phyloP scores from a whole-genome alignment of 2,329 filamentous ascomycete species.

The Aspergillus texensis region DNA sequence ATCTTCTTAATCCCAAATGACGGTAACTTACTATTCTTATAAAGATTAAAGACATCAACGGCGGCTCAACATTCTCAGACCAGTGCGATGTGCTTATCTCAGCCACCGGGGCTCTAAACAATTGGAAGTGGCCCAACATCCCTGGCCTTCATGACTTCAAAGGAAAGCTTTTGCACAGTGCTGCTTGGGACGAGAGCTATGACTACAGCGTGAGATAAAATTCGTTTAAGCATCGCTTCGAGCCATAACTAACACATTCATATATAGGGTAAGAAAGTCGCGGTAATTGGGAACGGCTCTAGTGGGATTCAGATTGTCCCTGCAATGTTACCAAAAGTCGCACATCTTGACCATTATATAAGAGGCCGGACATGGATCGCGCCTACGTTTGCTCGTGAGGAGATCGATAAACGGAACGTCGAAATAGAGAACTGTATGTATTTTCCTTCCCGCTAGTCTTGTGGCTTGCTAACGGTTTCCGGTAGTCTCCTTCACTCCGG shows the following conservation, averaged over 20 bases:
- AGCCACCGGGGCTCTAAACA: constrained; percentile 44
- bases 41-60: constrained; percentile 29
- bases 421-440: constrained; percentile 33
- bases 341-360: constrained; percentile 41
- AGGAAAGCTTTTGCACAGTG: constrained; percentile 49
- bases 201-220: constrained; percentile 32
- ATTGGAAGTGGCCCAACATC: constrained; percentile 51
- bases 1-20: neutral
- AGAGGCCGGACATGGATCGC: constrained; percentile 36
- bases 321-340: constrained; percentile 42
- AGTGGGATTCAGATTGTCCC: constrained; percentile 48
- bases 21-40: neutral
- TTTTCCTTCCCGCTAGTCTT: neutral
- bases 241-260: neutral
- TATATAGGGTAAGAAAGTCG: constrained; percentile 35
- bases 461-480: neutral
- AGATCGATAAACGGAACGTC: constrained; percentile 30
- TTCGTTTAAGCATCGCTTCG: neutral
- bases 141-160: constrained; percentile 51
- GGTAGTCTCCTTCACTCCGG: constrained; percentile 33
- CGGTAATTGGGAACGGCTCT: constrained; percentile 43
- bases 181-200: constrained; percentile 44
- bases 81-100: constrained; percentile 40
- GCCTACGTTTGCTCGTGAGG: constrained; percentile 30
- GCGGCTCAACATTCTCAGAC: constrained; percentile 25